Evolutionary conservation across 2,329 filamentous ascomycete species (phyloP), one percentile per base, ranked within the genome.

Genomic region (Calonectria pauciramosa): DNA sequence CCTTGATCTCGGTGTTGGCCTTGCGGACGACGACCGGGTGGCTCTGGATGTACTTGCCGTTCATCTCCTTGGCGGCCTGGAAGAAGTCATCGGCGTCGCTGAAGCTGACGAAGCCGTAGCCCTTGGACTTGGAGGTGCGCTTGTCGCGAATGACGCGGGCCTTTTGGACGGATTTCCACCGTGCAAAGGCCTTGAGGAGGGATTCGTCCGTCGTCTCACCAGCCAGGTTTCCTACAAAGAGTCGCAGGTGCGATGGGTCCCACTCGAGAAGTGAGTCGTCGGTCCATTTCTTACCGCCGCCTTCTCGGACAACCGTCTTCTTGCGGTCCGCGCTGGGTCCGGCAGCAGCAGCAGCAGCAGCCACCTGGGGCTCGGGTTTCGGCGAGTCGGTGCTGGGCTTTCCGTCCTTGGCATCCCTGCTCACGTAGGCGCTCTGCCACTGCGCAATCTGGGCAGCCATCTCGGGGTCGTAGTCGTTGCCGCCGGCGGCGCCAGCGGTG

Each of bases 21-120:
- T 97, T 95, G 85, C 94, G 93, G 79, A 99, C 91, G 32, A 95
- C 88, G 34, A 98, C 95, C 0, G 97, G 97, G 85, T 99, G 97
- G 84, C 96, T 98, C 81, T 98, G 96, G 83, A 99, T 99, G 86
- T 99, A 99, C 87, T 99, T 99, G 80, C 96, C 96, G 82, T 98
- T 95, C 97, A 99, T 99, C 87, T 99, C 96, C 87, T 97, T 96
- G 81, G 96, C 96, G 2, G 97, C 96, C 81, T 95, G 92, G 89
- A 99, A 99, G 84, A 97, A 99, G 82, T 98, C 96, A 84, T 99
- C 97, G 36, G 96, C 95, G 83, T 98, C 95, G 81, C 93, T 94
- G 86, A 99, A 99, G 85, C 95, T 97, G 71, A 99, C 96, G 82
- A 99, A 99, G 3, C 97, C 97, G 83, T 95, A 99, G 0, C 96